Percentiles rank a stretch among this genome's conserved stretches.
These are phyloP conservation scores for Cymodocea nodosa DNA, from an alignment of 116 monocot species.

Conservation along the genomic window DNA sequence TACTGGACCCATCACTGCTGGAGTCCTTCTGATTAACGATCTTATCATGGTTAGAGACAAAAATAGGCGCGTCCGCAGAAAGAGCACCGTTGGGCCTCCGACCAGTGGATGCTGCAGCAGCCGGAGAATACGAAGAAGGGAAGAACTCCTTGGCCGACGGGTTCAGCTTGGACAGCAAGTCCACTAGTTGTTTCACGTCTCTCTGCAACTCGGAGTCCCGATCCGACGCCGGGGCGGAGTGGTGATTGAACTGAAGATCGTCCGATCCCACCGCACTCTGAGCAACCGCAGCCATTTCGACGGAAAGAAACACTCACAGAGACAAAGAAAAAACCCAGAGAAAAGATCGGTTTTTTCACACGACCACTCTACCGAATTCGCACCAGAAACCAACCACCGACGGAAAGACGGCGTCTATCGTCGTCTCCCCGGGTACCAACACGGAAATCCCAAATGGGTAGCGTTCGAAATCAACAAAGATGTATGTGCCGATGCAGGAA, in stretches of 20 bases:
- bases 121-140: constrained; percentile 29
- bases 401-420: neutral
- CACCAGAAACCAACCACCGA: neutral
- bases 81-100: constrained; percentile 30
- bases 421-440: neutral
- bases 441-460: constrained; percentile 4
- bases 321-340: neutral
- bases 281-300: constrained; percentile 38
- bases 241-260: constrained; percentile 20
- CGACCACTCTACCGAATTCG: no score
- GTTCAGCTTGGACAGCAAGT: constrained; percentile 73
- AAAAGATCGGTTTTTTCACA: neutral
- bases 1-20: constrained; percentile 42
- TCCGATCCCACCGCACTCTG: constrained; percentile 36
- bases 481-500: no score
- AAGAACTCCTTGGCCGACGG: constrained; percentile 89
- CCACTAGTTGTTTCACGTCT: constrained; percentile 58
- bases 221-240: constrained; percentile 4
- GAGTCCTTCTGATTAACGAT: constrained; percentile 28
- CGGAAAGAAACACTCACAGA: neutral
- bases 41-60: constrained; percentile 23
- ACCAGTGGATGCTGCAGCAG: neutral
- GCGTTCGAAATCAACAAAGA: neutral
- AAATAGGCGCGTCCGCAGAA: constrained; percentile 63
- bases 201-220: constrained; percentile 32